Base-by-base conservation (phyloP, 2,329 filamentous ascomycete species). In the Xylariales sp. region DNA sequence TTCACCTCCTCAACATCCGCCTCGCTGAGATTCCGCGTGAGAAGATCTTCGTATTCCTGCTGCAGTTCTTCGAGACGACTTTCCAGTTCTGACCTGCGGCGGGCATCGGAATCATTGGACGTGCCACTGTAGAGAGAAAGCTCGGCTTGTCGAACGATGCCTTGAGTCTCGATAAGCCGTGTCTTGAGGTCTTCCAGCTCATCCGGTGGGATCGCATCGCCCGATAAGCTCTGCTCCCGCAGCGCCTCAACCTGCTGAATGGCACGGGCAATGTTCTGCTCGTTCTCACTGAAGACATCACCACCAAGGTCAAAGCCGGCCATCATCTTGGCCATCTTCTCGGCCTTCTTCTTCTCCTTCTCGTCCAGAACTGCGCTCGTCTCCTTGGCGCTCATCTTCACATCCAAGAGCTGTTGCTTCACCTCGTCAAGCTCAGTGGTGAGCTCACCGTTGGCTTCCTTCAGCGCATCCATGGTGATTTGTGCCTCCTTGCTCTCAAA, bases 241-340 rank as follows among this genome's bases (percentile, higher is more conserved):
- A 97, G 70, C 11, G 76, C 69, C 50, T 95, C 89, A 20, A 97
- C 72, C 53, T 87, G 83, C 51, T 89, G 80, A 50, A 97, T 91
- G 45, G 89, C 83, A 45, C 85, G 81, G 42, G 86, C 81, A 41
- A 98, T 87, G 35, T 81, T 83, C 46, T 83, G 78, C 62, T 98
- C 93, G 52, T 95, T 95, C 41, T 93, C 86, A 50, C 89, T 95
- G 61, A 97, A 95, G 21, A 94, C 83, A 41, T 96, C 90, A 33
- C 85, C 84, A 30, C 89, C 91, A 23, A 98, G 78, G 55, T 98
- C 91, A 54, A 98, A 97, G 4, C 91, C 89, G 42, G 93, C 93
- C 91, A 98, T 96, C 93, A 98, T 98, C 75, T 96, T 87, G 29
- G 93, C 93, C 93, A 98, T 98, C 66, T 94, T 93, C 68, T 98